Evolutionary conservation across 345 rosid species (phyloP).

Genomic region (Triadica sebifera): DNA sequence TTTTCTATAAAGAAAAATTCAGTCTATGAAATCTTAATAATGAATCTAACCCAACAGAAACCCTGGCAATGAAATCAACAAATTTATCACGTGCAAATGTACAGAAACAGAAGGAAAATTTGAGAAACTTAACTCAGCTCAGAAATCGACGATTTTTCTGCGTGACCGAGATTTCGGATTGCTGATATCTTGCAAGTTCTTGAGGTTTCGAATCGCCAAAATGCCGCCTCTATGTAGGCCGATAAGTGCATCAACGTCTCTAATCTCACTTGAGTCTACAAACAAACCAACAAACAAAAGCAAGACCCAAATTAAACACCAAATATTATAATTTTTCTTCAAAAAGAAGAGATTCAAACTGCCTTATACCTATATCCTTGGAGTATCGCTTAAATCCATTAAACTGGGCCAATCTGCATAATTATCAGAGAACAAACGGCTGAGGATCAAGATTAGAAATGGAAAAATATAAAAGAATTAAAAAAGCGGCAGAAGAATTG

Average conservation of each 20-base stretch:
- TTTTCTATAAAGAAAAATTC: neutral
- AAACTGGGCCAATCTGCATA: slow-evolving; percentile 76
- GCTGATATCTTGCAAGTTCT: slow-evolving; percentile 56
- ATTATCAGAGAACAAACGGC: neutral
- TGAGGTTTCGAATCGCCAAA: slow-evolving; percentile 57
- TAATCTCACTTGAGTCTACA: slow-evolving; percentile 38
- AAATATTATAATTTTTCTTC: neutral
- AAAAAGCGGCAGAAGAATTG: neutral
- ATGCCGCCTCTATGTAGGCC: slow-evolving; percentile 45
- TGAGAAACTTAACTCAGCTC: slow-evolving; percentile 20
- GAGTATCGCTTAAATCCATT: slow-evolving; percentile 51
- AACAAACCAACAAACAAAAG: neutral
- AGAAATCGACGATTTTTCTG: slow-evolving; percentile 71
- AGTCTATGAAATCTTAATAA: neutral
- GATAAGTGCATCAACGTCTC: slow-evolving; percentile 31
- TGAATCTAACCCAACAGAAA: neutral
- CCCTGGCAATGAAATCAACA: neutral
- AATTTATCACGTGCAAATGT: neutral
- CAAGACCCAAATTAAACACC: neutral
- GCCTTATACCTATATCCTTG: slow-evolving; percentile 59
- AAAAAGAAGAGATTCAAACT: slow-evolving; percentile 19
- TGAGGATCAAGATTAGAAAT: neutral
- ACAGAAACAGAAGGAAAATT: neutral
- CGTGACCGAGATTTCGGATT: slow-evolving; percentile 41
- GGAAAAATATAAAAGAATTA: neutral